Percentiles rank a stretch among this genome's conserved stretches.
Evolutionary conservation across 169 alveolate species (phyloP).

Genomic region (Toxoplasma gondii): DNA sequence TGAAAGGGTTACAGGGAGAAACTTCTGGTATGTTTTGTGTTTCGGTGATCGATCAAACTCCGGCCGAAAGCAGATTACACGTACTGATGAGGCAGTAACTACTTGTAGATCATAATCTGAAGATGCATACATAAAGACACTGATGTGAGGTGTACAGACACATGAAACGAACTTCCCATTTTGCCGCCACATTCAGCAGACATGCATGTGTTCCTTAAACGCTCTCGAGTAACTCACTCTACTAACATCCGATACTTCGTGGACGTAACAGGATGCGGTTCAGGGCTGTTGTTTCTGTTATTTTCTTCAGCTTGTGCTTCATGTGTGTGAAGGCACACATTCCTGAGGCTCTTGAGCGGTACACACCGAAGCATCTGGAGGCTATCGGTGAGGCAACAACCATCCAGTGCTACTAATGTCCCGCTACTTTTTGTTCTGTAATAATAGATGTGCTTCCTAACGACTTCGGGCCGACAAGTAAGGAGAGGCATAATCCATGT

Average conservation of each 20-base stretch:
- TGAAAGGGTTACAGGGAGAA: too few relatives aligned
- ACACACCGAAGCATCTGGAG: slow-evolving; percentile 41
- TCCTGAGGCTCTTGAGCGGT: slow-evolving; percentile 12
- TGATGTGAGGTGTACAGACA: neutral
- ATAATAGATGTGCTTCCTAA: slow-evolving; percentile 7
- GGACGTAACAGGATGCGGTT: neutral
- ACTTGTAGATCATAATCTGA: too few relatives aligned
- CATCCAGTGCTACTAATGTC: neutral
- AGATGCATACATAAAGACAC: too few relatives aligned
- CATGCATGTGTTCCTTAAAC: neutral
- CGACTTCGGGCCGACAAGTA: slow-evolving; percentile 33
- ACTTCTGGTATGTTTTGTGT: too few relatives aligned
- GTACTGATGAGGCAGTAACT: too few relatives aligned
- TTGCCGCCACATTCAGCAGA: neutral
- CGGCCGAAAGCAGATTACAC: too few relatives aligned
- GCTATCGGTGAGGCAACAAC: neutral
- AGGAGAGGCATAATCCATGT: neutral
- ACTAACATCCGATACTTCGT: neutral
- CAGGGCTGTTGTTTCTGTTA: neutral
- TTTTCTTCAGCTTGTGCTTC: neutral
- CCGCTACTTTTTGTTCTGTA: neutral
- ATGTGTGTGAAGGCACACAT: neutral
- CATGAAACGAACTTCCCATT: neutral
- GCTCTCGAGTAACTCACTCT: neutral
- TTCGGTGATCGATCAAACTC: too few relatives aligned